Evolutionary conservation across 495 filamentous ascomycete genomes (phyloP), one percentile per base, ranked within the genome.

Genomic region (Trichocladium uniseriatum): DNA sequence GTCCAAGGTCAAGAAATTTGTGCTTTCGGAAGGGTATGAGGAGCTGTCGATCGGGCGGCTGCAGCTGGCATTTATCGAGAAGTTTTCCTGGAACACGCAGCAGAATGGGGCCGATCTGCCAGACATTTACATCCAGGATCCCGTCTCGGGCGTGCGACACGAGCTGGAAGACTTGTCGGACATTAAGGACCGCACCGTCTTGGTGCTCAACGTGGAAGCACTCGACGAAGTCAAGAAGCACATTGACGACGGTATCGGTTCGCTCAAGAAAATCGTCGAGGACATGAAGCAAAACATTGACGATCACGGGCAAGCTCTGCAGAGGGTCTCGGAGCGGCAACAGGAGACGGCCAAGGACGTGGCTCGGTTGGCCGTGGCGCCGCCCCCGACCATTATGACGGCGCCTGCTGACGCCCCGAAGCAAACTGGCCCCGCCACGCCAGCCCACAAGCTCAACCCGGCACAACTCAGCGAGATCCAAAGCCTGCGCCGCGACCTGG

Each of bases 11-110:
- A 96, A 96, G 69, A 97, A 97, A 58, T 94, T 90, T 60, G 79
- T 95, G 7, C 78, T 98, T 10, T 69, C 86, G 2, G 90, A 91
- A 57, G 90, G 89, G 5, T 83, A 81, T 49, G 78, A 81, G 9
- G 88, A 86, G 38, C 71, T 98, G 14, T 89, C 89, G 16, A 81
- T 95, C 45, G 87, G 86, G 9, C 78, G 89, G 10, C 68, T 98
- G 48, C 92, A 97, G 60, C 76, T 97, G 28, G 90, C 91, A n/a
- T 98, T 98, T 64, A 98, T 98, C 56, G 94, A 97, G 54, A 97
- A 96, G 58, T 98, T 98, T 58, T 89, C 89, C 6, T 98, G 94
- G 89, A 96, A 92, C 56, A 94, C 89, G 1, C 91, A 95, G 54
- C 86, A 82, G 57, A 91, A 97, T 61, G 92, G 94, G 19, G 81